Evolutionary conservation across 257 asterid species (phyloP), one percentile per base, ranked within the genome.

Genomic region (Plantago ovata): DNA sequence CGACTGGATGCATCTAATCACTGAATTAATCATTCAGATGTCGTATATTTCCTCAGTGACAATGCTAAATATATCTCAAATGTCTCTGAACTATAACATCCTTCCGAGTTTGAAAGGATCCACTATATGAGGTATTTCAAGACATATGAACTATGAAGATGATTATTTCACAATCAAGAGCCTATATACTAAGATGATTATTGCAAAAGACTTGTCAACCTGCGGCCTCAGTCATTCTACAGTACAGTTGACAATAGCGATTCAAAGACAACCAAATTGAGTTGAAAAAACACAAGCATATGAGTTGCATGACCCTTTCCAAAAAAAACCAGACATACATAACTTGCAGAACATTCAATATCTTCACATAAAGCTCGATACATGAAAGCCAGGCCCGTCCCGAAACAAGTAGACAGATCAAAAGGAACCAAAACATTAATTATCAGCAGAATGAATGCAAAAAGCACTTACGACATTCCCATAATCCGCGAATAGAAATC

Each of bases 391-490:
- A 22, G 15, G 44, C 38, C 33, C 36, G 6, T 24, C 55, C 20
- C 18, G 39, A 63, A 58, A 52, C 22, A 19, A 28, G 21, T 8
- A 36, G 22, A 54, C 49, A 64, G 7, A 52, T 4, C 6, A 24
- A 16, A 53, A 28, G 2, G 19, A 56, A 28, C 10, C 22, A 6
- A 9, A n/a, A 51, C 24, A 23, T 38, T 14, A 10, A 58, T 4
- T 10, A 22, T 33, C 24, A n/a, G 4, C 47, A 22, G 19, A 21
- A 43, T 33, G 41, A 63, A 53, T 41, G 40, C 64, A 10, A 68
- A 48, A 61, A 70, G 68, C 51, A 86, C 96, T 85, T 75, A 89
- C 96, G 88, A 80, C 97, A 93, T 93, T 71, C 97, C 97, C 95
- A 93, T 54, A 33, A 82, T 69, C 55, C 92, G 74, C 43, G 98